phyloP scores from a whole-genome alignment of 257 asterid genomes.

The Gardenia jasminoides region DNA sequence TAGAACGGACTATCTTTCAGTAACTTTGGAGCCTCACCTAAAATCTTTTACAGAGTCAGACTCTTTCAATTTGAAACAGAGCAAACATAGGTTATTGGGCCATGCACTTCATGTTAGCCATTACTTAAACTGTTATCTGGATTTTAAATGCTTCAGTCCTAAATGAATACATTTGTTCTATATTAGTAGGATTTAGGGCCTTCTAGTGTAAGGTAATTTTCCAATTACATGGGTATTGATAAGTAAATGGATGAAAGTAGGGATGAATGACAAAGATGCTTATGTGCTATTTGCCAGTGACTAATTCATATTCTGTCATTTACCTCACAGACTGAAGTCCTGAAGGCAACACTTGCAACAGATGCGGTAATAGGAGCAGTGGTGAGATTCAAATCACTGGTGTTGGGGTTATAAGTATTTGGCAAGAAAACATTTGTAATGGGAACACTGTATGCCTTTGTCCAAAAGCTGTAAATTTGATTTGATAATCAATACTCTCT shows the following conservation, averaged over 20 bases:
- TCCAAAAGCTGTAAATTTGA: not conserved
- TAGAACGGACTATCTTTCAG: not conserved
- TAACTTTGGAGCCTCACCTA: not conserved
- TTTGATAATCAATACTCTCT: not conserved
- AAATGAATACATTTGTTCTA: not conserved
- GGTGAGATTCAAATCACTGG: conserved; percentile 35
- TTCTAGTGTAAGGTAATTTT: not conserved
- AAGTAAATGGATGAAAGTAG: not conserved
- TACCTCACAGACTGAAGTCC: conserved; percentile 56
- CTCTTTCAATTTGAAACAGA: not conserved
- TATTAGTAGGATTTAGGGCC: not conserved
- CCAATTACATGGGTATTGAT: not conserved
- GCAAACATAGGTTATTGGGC: no score
- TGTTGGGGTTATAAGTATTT: conserved; percentile 9
- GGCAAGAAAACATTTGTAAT: not conserved
- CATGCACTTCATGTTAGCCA: not conserved
- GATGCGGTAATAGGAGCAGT: conserved; percentile 87
- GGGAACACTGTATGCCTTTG: not conserved
- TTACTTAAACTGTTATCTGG: not conserved
- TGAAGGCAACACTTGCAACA: conserved; percentile 93
- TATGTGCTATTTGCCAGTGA: not conserved
- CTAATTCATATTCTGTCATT: not conserved
- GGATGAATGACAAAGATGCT: not conserved
- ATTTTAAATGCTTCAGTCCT: not conserved
- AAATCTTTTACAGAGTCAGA: not conserved